These are phyloP conservation scores for Trichoderma asperellum DNA, from an alignment of 2,329 filamentous ascomycete species.

Conservation along the genomic window DNA sequence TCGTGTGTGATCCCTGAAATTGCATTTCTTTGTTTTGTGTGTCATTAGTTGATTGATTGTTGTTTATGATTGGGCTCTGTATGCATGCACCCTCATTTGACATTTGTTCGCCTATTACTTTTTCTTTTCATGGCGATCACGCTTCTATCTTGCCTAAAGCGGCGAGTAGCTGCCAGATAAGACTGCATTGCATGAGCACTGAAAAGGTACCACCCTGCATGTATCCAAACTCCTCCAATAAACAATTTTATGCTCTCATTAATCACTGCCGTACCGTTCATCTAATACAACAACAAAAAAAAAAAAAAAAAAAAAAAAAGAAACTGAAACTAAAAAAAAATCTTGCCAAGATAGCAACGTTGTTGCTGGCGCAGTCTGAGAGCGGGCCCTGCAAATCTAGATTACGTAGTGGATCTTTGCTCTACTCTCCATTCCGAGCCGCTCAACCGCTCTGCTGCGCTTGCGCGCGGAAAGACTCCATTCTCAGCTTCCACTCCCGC, in stretches of 20 bases:
- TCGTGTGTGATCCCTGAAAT: background rate
- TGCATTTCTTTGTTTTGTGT: background rate
- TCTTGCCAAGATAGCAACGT: background rate
- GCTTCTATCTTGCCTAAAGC: background rate
- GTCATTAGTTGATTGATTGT: background rate
- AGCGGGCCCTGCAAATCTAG: conserved; percentile 15
- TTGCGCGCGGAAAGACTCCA: background rate
- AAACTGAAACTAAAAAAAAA: background rate
- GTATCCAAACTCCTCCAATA: background rate
- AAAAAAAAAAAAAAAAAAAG: background rate
- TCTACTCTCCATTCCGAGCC: background rate
- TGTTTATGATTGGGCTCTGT: background rate
- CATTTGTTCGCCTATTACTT: too few relatives aligned
- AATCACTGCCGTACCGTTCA: background rate
- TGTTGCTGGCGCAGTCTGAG: background rate
- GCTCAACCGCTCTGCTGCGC: background rate
- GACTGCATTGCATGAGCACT: background rate
- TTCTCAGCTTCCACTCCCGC: background rate
- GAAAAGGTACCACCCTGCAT: too few relatives aligned
- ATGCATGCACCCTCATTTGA: too few relatives aligned
- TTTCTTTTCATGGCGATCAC: background rate
- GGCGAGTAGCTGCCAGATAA: background rate
- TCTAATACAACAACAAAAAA: background rate
- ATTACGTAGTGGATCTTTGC: background rate
- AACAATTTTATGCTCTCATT: background rate